Evolutionary conservation across 1,284 basidiomycete species (phyloP), one percentile per base, ranked within the genome.

Genomic region (Apiotrichum gamsii): DNA sequence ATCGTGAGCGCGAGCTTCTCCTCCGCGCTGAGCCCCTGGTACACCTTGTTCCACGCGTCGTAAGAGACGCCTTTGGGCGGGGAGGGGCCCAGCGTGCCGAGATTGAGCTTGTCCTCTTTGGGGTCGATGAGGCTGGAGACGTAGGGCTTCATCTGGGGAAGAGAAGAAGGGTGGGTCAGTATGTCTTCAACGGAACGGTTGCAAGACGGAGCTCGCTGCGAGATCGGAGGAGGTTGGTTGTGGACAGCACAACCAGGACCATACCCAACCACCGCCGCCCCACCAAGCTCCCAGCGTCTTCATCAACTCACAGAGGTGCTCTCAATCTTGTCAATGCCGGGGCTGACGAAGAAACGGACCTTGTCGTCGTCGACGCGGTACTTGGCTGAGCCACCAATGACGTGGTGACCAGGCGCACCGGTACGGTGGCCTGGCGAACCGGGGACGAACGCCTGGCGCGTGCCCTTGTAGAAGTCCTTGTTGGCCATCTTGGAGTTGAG

Each of bases 391-490:
- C 87, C 85, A 28, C 78, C 66, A 25, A 87, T 73, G 39, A 89
- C 82, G 70, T 88, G 85, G 66, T 82, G 79, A 67, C 88, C 88
- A 15, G 87, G 88, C 31, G 88, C 84, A 52, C 88, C 88, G 1
- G 88, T 91, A 37, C 88, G 81, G 60, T 81, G 83, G n/a, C 85
- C 85, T 55, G 24, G 37, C 28, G 85, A 84, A 11, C 69, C 70
- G 21, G 87, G 87, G 16, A 89, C 80, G 53, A 76, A 79, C 0
- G 87, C 82, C 67, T 90, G 87, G 36, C 88, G 76, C 16, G 84
- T 90, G 37, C 88, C 90, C 72, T 94, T 95, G 78, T 93, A 94
- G 67, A 78, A 94, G 69, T 94, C 88, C 63, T 93, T 94, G 75
- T 91, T 93, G 16, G 80, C 90, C 42, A 82, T 75, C 70, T 94